Evolutionary conservation across 106 monocot genomes (phyloP).

Genomic region (Triglochin maritima): DNA sequence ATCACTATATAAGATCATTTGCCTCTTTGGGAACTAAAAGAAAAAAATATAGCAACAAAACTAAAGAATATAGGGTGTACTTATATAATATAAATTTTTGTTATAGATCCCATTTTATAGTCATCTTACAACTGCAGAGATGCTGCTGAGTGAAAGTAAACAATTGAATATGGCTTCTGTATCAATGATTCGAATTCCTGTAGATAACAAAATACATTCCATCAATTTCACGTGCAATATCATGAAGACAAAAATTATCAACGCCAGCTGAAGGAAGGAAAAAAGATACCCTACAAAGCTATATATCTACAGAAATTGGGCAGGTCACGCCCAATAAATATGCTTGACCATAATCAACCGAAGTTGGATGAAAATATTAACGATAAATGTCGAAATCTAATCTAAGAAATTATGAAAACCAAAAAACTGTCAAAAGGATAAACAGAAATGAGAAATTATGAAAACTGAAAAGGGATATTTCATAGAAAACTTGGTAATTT

Average conservation of each 20-base stretch:
- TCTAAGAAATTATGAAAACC: not conserved
- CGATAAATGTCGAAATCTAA: not conserved
- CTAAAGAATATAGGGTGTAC: too few species aligned
- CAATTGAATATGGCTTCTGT: conserved; percentile 94
- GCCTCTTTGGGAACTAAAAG: too few species aligned
- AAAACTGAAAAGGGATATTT: too few species aligned
- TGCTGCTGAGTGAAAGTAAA: conserved; percentile 98
- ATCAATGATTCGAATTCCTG: conserved; percentile 97
- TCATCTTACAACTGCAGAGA: conserved; percentile 79
- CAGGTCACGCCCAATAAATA: too few species aligned
- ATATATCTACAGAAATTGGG: too few species aligned
- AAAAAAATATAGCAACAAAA: too few species aligned
- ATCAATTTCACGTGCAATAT: not conserved
- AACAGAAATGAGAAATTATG: not conserved
- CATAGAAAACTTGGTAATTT: too few species aligned
- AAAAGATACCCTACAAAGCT: too few species aligned
- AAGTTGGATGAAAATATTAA: not conserved
- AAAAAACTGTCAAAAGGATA: not conserved
- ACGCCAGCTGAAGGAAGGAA: not conserved
- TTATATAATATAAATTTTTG: too few species aligned
- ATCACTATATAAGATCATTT: too few species aligned
- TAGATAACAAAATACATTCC: conserved; percentile 2
- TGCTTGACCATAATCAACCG: not conserved
- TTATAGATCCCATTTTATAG: too few species aligned
- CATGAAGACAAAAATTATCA: not conserved